Percentiles rank a stretch among this genome's conserved stretches.
Evolutionary conservation across 345 rosid species (phyloP).

Genomic region (Bruguiera parviflora): DNA sequence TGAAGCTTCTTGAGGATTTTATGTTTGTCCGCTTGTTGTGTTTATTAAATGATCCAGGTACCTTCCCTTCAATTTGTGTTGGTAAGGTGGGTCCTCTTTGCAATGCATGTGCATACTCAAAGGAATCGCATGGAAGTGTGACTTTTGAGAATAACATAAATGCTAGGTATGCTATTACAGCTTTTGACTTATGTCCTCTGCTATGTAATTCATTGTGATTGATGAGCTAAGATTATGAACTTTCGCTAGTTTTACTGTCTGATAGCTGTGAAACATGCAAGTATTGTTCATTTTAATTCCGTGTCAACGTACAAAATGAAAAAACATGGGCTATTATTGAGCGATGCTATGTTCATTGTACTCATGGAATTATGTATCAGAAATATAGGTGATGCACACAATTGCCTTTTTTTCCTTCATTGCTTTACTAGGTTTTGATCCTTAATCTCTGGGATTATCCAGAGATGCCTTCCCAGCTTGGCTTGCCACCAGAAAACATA

Average conservation of each 20-base stretch:
- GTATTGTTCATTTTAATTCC: no score
- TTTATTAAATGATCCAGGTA: conserved; percentile 39
- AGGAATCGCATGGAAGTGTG: conserved; percentile 37
- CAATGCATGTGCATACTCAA: conserved; percentile 59
- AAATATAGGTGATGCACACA: no score
- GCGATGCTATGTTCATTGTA: no score
- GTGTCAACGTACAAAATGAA: no score
- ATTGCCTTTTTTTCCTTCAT: no score
- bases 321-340: no score
- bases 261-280: no score
- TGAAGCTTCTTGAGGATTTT: conserved; percentile 7
- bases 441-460: background rate
- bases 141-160: conserved; percentile 28
- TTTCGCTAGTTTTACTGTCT: background rate
- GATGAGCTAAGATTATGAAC: background rate
- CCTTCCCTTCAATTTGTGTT: conserved; percentile 54
- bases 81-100: conserved; percentile 80
- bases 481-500: background rate
- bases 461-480: background rate
- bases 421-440: background rate
- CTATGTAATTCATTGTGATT: background rate
- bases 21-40: conserved; percentile 5
- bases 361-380: no score
- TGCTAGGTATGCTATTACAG: conserved; percentile 39
- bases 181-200: conserved; percentile 9